phyloP scores from a whole-genome alignment of 352 stramenopile genomes.

The Phytophthora multivora region DNA sequence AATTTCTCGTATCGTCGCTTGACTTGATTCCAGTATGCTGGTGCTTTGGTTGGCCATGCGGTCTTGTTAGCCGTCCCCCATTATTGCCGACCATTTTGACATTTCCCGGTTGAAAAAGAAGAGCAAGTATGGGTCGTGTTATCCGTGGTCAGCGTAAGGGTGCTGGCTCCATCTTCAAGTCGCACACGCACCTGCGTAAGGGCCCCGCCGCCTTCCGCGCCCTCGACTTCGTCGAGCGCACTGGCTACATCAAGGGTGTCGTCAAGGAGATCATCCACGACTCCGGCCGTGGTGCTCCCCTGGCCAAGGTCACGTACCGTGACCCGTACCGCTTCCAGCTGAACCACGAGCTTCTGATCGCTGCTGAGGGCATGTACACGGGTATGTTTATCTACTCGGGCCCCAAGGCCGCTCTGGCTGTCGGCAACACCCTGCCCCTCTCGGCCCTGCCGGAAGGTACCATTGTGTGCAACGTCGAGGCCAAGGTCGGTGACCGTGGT shows the following conservation, averaged over 20 bases:
- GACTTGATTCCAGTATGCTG: constrained; percentile 14
- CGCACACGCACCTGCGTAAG: constrained; percentile 84
- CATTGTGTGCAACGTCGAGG: constrained; percentile 99
- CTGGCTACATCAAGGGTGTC: constrained; percentile 99
- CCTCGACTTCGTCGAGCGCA: constrained; percentile 92
- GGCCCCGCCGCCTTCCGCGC: constrained; percentile 73
- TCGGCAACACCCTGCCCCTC: constrained; percentile 98
- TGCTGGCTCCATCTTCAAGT: constrained; percentile 84
- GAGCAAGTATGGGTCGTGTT: constrained; percentile 84
- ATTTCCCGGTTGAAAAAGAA: constrained; percentile 64
- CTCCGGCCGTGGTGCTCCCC: constrained; percentile 95
- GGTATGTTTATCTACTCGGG: constrained; percentile 98
- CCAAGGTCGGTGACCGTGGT: constrained; percentile 95
- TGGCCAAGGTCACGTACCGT: constrained; percentile 95
- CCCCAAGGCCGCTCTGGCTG: constrained; percentile 94
- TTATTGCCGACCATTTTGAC: constrained; percentile 58
- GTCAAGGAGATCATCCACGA: constrained; percentile 99
- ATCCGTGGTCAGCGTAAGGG: constrained; percentile 91
- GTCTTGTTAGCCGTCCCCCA: neutral
- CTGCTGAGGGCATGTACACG: constrained; percentile 99
- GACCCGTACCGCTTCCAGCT: constrained; percentile 91
- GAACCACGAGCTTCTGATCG: constrained; percentile 96
- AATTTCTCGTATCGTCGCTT: neutral
- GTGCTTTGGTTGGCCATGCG: constrained; percentile 23
- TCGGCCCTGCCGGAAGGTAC: constrained; percentile 97